These are phyloP conservation scores for Saccharomyces paradoxus DNA, from an alignment of 805 yeast species.

Conservation along the genomic window DNA sequence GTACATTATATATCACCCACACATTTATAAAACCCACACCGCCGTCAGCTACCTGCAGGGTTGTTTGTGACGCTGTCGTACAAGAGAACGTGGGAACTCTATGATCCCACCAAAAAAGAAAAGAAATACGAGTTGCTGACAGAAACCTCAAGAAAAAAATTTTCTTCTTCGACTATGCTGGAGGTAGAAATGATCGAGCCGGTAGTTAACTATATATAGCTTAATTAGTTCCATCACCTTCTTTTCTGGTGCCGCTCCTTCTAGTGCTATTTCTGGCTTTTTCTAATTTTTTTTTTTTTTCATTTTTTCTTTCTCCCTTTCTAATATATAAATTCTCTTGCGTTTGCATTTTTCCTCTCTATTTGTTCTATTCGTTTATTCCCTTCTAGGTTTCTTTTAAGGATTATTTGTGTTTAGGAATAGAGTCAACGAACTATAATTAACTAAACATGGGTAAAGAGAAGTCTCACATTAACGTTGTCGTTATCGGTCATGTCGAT, in stretches of 20 bases:
- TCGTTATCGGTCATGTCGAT: conserved; percentile 99
- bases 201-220: background rate
- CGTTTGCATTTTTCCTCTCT: background rate
- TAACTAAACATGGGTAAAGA: conserved; percentile 66
- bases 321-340: background rate
- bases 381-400: background rate
- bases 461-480: conserved; percentile 98
- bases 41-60: background rate
- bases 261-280: background rate
- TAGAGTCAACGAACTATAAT: conserved; percentile 9
- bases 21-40: background rate
- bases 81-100: background rate
- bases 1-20: background rate
- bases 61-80: background rate
- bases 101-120: background rate
- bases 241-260: background rate
- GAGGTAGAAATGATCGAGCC: background rate
- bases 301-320: background rate
- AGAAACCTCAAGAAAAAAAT: background rate
- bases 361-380: background rate
- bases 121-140: background rate
- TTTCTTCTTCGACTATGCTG: background rate
- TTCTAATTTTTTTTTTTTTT: background rate
- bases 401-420: background rate
- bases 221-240: background rate